phyloP scores from a whole-genome alignment of 140 eudicot species.

The Ambrosia hybrid region DNA sequence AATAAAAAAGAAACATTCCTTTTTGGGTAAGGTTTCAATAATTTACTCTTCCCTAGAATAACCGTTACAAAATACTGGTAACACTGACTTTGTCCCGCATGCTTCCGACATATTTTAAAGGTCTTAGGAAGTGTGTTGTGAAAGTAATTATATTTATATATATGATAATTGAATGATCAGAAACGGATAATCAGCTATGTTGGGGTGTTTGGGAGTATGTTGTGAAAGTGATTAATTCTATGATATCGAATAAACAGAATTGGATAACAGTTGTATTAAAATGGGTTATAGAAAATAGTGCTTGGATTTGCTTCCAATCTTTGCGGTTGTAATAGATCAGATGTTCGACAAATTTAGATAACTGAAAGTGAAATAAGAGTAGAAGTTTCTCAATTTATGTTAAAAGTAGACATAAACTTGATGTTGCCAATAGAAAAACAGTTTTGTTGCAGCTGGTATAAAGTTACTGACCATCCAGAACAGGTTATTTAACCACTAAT shows the following conservation, averaged over 20 bases:
- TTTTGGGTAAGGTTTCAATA: constrained; percentile 6
- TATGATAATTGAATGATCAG: not conserved
- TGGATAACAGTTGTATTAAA: not conserved
- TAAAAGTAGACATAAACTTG: not conserved
- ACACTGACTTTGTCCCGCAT: not conserved
- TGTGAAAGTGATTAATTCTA: too few relatives aligned
- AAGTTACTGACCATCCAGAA: not conserved
- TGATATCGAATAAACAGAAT: not conserved
- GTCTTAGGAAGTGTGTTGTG: not conserved
- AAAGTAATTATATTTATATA: not conserved
- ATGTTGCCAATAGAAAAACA: not conserved
- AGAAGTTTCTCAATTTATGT: not conserved
- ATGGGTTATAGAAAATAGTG: not conserved
- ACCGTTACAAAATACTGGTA: not conserved
- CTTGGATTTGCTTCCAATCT: not conserved
- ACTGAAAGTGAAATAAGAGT: not conserved
- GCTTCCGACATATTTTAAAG: not conserved
- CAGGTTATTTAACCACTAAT: not conserved
- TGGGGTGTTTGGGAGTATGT: too few relatives aligned
- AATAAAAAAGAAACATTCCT: constrained; percentile 6
- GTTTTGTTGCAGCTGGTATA: constrained; percentile 8
- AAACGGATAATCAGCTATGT: not conserved
- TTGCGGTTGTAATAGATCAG: not conserved
- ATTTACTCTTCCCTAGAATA: not conserved
- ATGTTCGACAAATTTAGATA: not conserved